These are phyloP conservation scores for Spizellomyces punctatus DNA, from an alignment of 192 early-diverging fungal genomes.

Conservation along the genomic window DNA sequence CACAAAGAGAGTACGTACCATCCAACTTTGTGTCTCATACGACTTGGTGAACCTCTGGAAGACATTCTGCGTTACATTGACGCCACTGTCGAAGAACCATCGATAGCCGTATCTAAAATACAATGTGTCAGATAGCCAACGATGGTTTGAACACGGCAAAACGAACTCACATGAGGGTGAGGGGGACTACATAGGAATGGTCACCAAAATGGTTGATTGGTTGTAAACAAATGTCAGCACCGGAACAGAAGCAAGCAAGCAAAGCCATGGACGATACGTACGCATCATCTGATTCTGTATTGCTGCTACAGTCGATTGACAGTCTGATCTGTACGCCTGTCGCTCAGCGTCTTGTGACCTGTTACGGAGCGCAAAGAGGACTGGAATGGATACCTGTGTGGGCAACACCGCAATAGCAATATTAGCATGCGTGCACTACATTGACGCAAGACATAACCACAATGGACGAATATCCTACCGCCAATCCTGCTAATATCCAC, in stretches of 20 bases:
- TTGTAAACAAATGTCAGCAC: not conserved
- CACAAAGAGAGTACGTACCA: slow-evolving; percentile 2
- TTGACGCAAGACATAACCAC: no score
- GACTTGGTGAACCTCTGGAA: not conserved
- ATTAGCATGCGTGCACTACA: no score
- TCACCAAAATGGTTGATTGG: slow-evolving; percentile 9
- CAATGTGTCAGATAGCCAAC: not conserved
- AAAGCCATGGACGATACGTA: slow-evolving; percentile 7
- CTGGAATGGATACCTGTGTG: slow-evolving; percentile 11
- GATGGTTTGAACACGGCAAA: not conserved
- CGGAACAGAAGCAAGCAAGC: not conserved
- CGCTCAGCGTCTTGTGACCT: not conserved
- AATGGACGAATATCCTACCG: not conserved
- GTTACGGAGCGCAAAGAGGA: slow-evolving; percentile 1
- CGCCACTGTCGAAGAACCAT: slow-evolving; percentile 5
- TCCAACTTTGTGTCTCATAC: not conserved
- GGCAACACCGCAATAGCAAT: not conserved
- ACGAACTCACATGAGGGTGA: not conserved
- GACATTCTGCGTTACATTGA: not conserved
- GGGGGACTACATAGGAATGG: not conserved
- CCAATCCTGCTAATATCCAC: slow-evolving; percentile 14
- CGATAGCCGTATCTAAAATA: not conserved
- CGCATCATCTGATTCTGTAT: slow-evolving; percentile 5
- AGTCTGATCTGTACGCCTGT: slow-evolving; percentile 16
- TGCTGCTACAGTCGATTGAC: slow-evolving; percentile 9